Evolutionary conservation across 805 yeast genomes (phyloP), one percentile per base, ranked within the genome.

Genomic region (Kregervanrija pseudodelftensis): DNA sequence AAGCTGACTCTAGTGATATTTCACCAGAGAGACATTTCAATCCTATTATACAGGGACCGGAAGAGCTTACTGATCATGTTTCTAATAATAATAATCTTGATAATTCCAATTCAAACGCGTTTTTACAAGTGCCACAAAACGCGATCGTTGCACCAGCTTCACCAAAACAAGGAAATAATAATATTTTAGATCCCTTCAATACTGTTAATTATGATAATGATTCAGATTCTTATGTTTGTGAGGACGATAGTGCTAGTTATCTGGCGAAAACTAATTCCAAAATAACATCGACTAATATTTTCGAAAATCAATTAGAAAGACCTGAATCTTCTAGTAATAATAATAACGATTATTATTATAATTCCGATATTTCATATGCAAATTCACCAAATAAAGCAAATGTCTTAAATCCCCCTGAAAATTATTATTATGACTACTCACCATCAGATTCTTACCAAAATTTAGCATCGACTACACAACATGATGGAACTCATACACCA

Each of bases 361-460:
- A 33, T 33, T 33, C 35, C 12, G 14, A n/a, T n/a, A 33, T n/a
- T 14, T n/a, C 35, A 14, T 33, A 33, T 33, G 14, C 22, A 35
- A 14, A 35, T 16, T 11, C 12, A 5, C 14, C 37, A 35, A 33
- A 13, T 17, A 10, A 30, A 14, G 34, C 39, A 5, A 16, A 42
- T 28, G 45, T 35, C 2, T 45, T 32, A 36, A 22, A 39, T 12
- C 44, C 48, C 8, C 41, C 40, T 5, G 11, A 13, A 9, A 36
- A 37, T 28, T 33, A 39, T 7, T 40, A 37, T 33, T 42, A 46
- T 32, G 39, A 40, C n/a, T 44, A 44, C 30, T 49, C 52, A 5
- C 49, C 45, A 13, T 38, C 37, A 3, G 37, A 40, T 32, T 47
- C 53, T 2, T 40, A 36, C 34, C 40, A 47, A 30, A 37, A 45